Evolutionary conservation across 306 rosid species (phyloP).

Genomic region (Gynostemma pentaphyllum): DNA sequence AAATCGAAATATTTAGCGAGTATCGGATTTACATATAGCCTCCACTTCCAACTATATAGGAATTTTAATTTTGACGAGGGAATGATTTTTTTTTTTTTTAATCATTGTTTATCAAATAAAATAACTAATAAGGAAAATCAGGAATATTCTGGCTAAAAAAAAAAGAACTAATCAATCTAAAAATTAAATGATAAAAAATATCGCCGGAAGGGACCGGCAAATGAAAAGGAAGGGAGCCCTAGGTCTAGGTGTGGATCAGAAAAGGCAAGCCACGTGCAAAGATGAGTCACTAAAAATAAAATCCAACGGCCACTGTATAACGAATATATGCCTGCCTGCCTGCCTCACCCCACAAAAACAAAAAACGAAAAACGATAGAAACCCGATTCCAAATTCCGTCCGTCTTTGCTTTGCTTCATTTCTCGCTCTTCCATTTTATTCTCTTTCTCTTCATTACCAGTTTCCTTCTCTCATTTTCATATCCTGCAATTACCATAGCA

Average conservation of each 20-base stretch:
- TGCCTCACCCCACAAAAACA: background rate
- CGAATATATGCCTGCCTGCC: constrained; percentile 10
- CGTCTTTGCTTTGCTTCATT: constrained; percentile 4
- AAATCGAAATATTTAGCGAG: too few relatives aligned
- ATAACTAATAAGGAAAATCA: too few relatives aligned
- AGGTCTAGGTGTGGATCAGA: background rate
- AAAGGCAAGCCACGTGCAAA: background rate
- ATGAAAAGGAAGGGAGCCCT: background rate
- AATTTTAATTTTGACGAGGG: too few relatives aligned
- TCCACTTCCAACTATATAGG: too few relatives aligned
- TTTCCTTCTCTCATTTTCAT: background rate
- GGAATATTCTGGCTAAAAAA: too few relatives aligned
- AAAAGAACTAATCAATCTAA: too few relatives aligned
- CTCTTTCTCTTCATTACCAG: background rate
- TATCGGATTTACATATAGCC: too few relatives aligned
- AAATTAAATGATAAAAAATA: background rate
- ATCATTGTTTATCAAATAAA: too few relatives aligned
- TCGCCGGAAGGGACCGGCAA: background rate
- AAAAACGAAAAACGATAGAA: background rate
- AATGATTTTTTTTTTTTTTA: too few relatives aligned
- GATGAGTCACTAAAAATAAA: constrained; percentile 1
- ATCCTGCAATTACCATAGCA: background rate
- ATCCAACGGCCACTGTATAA: background rate
- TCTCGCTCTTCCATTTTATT: background rate
- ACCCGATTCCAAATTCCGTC: constrained; percentile 1